These are phyloP conservation scores for Neurospora sp. DNA, from an alignment of 495 filamentous ascomycete genomes.

Conservation along the genomic window DNA sequence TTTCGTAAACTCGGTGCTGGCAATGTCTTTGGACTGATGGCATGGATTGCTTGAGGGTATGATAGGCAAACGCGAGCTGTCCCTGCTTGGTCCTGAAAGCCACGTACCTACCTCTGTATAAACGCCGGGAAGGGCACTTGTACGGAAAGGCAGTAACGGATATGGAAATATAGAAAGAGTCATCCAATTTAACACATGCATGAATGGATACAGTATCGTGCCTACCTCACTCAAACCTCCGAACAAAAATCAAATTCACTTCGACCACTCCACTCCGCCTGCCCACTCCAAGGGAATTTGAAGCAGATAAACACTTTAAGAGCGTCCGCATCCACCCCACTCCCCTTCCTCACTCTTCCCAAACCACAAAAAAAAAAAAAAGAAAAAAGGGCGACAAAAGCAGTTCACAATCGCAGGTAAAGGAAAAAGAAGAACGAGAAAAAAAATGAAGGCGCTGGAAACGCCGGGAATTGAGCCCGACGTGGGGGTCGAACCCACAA, in stretches of 20 bases:
- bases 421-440: neutral
- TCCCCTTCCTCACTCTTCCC: no score
- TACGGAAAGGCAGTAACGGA: neutral
- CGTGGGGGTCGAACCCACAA: constrained; percentile 41
- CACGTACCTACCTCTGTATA: neutral
- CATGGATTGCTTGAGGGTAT: neutral
- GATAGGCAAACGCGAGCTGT: no score
- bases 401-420: neutral
- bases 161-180: neutral
- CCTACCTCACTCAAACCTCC: neutral
- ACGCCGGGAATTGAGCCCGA: neutral
- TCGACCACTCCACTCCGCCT: no score
- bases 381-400: neutral
- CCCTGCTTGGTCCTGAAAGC: neutral
- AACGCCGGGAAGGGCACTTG: neutral
- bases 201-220: neutral
- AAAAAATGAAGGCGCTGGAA: neutral
- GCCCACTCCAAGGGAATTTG: no score
- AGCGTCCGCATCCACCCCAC: no score
- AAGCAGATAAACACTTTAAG: no score
- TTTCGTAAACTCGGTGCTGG: neutral
- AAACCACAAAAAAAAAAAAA: neutral
- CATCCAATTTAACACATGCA: neutral
- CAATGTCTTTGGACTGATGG: neutral
- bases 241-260: no score